Conservation (phyloP, 129 eudicot species). For the Cynara cardunculus region DNA sequence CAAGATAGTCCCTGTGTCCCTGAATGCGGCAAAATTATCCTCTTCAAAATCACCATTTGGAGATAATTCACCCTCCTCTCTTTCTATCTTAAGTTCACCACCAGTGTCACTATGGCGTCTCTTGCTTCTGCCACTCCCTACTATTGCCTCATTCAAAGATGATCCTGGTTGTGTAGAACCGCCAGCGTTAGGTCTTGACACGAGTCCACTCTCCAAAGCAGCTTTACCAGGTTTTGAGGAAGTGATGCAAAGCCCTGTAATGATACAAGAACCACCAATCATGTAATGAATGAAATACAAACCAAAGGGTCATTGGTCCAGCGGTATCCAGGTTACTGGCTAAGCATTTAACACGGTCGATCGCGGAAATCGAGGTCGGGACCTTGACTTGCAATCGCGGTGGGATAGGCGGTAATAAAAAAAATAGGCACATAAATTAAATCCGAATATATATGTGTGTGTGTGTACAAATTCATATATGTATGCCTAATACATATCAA, state of each 20-base stretch:
- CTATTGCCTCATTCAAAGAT: constrained; percentile 20
- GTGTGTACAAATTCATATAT: no score
- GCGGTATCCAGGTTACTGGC: not conserved
- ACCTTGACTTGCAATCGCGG: no score
- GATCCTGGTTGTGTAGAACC: constrained; percentile 28
- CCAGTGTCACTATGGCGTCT: constrained; percentile 33
- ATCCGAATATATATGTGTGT: no score
- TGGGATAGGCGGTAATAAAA: no score
- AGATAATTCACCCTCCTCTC: constrained; percentile 92
- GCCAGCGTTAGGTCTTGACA: constrained; percentile 26
- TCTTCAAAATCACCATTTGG: constrained; percentile 59
- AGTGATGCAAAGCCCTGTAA: constrained; percentile 28
- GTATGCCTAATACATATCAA: no score
- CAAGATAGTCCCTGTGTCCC: constrained; percentile 22
- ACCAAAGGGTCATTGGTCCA: not conserved
- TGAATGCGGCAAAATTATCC: constrained; percentile 43
- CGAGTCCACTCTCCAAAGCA: constrained; percentile 17
- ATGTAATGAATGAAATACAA: not conserved
- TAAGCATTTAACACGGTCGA: no score
- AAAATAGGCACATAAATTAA: no score
- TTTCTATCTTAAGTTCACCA: constrained; percentile 31
- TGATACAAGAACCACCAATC: not conserved
- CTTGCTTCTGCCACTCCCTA: constrained; percentile 26
- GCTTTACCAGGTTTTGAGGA: constrained; percentile 22
- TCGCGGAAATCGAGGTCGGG: no score